Percentiles rank a stretch among this genome's conserved stretches.
Conservation (phyloP, 75 land plant species). For the Cupressus sempervirens region DNA sequence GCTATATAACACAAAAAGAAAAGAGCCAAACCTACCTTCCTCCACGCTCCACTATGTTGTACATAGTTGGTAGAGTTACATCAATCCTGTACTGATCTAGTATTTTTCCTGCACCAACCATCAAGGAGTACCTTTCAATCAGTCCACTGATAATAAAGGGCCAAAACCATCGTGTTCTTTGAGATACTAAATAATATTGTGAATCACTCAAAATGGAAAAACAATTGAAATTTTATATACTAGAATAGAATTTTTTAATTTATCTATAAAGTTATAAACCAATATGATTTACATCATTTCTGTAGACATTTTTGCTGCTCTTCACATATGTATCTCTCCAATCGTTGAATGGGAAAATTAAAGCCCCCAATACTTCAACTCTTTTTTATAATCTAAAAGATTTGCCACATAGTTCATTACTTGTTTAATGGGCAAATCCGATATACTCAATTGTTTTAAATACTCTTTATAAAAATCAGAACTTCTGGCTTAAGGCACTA, state of each 20-base stretch:
- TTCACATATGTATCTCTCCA: too few species aligned
- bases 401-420: not conserved
- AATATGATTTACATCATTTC: not conserved
- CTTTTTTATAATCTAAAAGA: not conserved
- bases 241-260: too few species aligned
- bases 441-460: too few species aligned
- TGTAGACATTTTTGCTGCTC: too few species aligned
- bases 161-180: not conserved
- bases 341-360: too few species aligned
- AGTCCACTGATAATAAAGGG: not conserved
- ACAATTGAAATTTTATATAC: not conserved
- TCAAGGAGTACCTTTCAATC: not conserved
- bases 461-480: too few species aligned
- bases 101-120: conserved; percentile 34
- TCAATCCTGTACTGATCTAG: conserved; percentile 49
- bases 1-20: not conserved
- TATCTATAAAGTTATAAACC: too few species aligned
- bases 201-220: not conserved
- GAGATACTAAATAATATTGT: not conserved
- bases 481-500: too few species aligned
- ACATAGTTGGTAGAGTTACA: conserved; percentile 54
- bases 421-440: not conserved
- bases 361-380: too few species aligned
- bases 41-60: conserved; percentile 55
- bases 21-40: conserved; percentile 26